Percentiles rank a stretch among this genome's conserved stretches.
phyloP scores from a whole-genome alignment of 306 rosid species.

The Aeschynomene evenia region DNA sequence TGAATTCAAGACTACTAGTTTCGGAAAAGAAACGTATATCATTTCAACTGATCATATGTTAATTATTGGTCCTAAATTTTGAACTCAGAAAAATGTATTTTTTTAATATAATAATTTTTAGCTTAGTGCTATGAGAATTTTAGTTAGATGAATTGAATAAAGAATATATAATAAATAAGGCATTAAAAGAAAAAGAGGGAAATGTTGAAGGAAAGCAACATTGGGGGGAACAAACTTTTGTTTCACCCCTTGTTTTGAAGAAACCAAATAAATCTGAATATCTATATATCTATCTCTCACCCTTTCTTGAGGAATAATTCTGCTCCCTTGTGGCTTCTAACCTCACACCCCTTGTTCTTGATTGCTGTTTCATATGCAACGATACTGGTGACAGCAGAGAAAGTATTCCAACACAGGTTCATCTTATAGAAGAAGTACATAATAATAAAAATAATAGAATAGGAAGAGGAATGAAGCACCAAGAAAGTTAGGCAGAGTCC shows the following conservation, averaged over 20 bases:
- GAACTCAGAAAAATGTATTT: too few relatives aligned
- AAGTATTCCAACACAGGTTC: constrained; percentile 14
- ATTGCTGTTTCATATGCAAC: constrained; percentile 33
- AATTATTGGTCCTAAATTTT: too few relatives aligned
- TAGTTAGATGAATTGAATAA: not conserved
- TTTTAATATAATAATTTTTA: too few relatives aligned
- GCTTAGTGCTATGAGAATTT: too few relatives aligned
- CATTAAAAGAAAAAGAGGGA: constrained; percentile 27
- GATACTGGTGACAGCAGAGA: not conserved
- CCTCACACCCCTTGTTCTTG: constrained; percentile 24
- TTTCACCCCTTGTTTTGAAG: constrained; percentile 46
- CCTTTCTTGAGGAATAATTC: constrained; percentile 40
- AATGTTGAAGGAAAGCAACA: constrained; percentile 48
- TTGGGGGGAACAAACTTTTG: constrained; percentile 44
- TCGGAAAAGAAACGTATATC: too few relatives aligned
- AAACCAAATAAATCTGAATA: constrained; percentile 38
- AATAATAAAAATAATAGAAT: too few relatives aligned
- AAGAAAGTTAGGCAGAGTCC: constrained; percentile 21
- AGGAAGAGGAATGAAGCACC: too few relatives aligned
- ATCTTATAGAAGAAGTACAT: constrained; percentile 12
- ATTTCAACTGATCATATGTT: too few relatives aligned
- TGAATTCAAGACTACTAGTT: too few relatives aligned
- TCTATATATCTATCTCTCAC: constrained; percentile 15
- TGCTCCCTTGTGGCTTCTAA: constrained; percentile 38
- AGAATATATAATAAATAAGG: not conserved